Evolutionary conservation across 768 basidiomycete species (phyloP).

Genomic region (Rhodotorula babjevae): DNA sequence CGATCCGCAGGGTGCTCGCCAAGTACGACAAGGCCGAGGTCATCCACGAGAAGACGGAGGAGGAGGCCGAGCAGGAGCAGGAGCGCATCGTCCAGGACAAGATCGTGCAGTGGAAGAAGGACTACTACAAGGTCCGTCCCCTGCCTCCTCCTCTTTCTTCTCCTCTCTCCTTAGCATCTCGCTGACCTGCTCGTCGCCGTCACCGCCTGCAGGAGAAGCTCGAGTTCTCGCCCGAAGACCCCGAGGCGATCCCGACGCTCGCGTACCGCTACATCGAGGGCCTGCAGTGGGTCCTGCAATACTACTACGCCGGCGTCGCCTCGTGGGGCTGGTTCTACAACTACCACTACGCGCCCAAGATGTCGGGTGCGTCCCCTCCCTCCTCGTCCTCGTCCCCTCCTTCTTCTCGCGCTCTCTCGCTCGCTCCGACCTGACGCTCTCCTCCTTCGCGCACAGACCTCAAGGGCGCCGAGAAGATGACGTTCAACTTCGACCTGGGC

Average conservation of each 20-base stretch:
- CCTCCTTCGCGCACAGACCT: constrained; percentile 52
- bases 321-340: constrained; percentile 99
- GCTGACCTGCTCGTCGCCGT: too few relatives aligned
- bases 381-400: not conserved
- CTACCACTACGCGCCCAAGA: constrained; percentile 95
- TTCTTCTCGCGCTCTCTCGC: not conserved
- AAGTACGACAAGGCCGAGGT: constrained; percentile 86
- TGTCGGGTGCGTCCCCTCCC: constrained; percentile 63
- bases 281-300: constrained; percentile 98
- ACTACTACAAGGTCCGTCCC: constrained; percentile 71
- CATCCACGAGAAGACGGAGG: constrained; percentile 57
- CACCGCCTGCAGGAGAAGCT: constrained; percentile 65
- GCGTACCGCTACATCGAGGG: constrained; percentile 83
- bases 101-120: constrained; percentile 87
- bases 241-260: constrained; percentile 64
- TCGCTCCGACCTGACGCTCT: not conserved
- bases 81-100: constrained; percentile 69
- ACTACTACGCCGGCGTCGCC: constrained; percentile 94
- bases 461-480: constrained; percentile 63
- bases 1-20: constrained; percentile 72
- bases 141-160: not conserved
- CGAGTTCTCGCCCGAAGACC: constrained; percentile 65
- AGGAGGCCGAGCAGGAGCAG: constrained; percentile 70
- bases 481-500: constrained; percentile 81
- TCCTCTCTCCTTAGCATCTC: not conserved